phyloP scores from a whole-genome alignment of 441 rosid genomes.

The Kokia cookei region DNA sequence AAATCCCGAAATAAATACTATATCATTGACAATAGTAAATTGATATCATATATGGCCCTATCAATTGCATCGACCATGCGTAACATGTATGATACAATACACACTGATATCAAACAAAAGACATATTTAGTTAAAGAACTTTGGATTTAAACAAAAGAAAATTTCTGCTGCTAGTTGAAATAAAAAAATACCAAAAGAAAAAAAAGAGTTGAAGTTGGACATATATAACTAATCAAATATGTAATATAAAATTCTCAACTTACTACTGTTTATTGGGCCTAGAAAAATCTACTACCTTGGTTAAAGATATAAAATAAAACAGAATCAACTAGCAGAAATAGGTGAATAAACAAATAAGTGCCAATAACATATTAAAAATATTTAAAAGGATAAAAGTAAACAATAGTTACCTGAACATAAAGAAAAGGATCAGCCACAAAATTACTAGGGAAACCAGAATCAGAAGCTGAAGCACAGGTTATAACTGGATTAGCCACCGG shows the following conservation, averaged over 20 bases:
- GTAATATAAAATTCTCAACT: neutral
- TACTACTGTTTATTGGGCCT: neutral
- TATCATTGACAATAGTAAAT: neutral
- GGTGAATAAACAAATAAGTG: neutral
- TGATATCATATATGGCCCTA: too few species aligned
- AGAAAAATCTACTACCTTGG: neutral
- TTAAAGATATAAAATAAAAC: neutral
- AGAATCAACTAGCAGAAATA: neutral
- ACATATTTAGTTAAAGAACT: neutral
- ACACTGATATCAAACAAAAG: neutral
- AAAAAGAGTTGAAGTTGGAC: neutral
- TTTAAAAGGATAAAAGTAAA: neutral
- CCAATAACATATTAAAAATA: neutral
- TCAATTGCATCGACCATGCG: neutral
- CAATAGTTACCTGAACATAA: conserved; percentile 54
- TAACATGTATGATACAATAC: neutral
- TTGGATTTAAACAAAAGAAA: neutral
- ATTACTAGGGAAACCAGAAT: conserved; percentile 76
- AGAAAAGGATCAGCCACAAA: conserved; percentile 95
- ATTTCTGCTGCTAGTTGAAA: neutral
- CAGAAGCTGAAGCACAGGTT: conserved; percentile 78
- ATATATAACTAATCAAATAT: neutral
- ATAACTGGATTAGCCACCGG: conserved; percentile 90
- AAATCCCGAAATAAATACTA: neutral
- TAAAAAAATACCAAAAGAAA: neutral